phyloP scores from a whole-genome alignment of 1,284 basidiomycete genomes.

The Malassezia nana region DNA sequence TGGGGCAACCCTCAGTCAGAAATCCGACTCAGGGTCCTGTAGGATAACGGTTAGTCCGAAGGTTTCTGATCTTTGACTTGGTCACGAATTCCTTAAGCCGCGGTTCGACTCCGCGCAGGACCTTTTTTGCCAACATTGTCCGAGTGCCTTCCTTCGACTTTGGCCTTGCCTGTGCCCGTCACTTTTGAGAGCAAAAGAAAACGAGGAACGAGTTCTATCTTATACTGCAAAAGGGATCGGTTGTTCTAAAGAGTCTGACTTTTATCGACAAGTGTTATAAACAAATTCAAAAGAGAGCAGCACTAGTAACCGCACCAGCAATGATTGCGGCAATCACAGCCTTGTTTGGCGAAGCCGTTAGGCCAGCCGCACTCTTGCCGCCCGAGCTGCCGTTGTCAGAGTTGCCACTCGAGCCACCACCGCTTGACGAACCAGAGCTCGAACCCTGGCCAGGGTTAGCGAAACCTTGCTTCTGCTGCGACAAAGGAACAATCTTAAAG shows the following conservation, averaged over 20 bases:
- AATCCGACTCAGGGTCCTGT: constrained; percentile 19
- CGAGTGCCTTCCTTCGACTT: no score
- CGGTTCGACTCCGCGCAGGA: constrained; percentile 17
- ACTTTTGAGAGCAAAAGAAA: no score
- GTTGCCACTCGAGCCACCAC: not conserved
- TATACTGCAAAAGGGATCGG: not conserved
- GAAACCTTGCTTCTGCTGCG: not conserved
- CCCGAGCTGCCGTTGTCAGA: not conserved
- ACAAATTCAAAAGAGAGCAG: not conserved
- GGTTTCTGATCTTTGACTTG: constrained; percentile 16
- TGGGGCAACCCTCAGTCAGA: no score
- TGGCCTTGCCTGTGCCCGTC: no score
- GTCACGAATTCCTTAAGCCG: constrained; percentile 20
- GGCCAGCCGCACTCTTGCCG: not conserved
- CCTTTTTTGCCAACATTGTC: not conserved
- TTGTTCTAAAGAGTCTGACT: not conserved
- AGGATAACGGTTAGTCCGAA: constrained; percentile 23
- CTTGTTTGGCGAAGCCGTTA: not conserved
- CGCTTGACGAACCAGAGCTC: not conserved
- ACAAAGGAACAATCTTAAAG: not conserved
- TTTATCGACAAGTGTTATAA: not conserved
- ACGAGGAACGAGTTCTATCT: no score
- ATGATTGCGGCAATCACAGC: not conserved
- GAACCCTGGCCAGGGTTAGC: constrained; percentile 1
- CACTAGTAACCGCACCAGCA: not conserved